phyloP scores from a whole-genome alignment of 2,329 filamentous ascomycete species.

The Pestalotiopsis fici region DNA sequence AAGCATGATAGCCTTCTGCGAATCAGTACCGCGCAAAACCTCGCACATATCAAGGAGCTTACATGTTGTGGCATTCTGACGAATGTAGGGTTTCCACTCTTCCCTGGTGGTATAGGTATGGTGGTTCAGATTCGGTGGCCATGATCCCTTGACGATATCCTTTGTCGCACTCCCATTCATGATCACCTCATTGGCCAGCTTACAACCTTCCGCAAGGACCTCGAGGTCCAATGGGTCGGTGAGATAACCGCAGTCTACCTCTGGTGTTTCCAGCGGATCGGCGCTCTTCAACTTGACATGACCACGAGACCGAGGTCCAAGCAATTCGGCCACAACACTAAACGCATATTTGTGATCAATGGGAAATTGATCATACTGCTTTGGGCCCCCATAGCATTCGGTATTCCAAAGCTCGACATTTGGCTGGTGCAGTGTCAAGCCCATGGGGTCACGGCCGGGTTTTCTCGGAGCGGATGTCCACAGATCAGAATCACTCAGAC shows the following conservation, averaged over 20 bases:
- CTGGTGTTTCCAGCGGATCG: slow-evolving; percentile 51
- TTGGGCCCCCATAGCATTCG: slow-evolving; percentile 62
- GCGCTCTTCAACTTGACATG: slow-evolving; percentile 49
- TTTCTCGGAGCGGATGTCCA: slow-evolving; percentile 53
- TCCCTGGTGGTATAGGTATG: slow-evolving; percentile 54
- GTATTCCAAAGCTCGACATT: slow-evolving; percentile 65
- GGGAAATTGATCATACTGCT: slow-evolving; percentile 56
- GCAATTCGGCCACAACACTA: slow-evolving; percentile 58
- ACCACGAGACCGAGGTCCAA: slow-evolving; percentile 58
- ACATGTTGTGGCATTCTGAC: slow-evolving; percentile 62
- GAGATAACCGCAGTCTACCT: slow-evolving; percentile 61
- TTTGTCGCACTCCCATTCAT: slow-evolving; percentile 58
- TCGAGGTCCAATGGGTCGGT: slow-evolving; percentile 58
- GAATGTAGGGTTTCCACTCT: slow-evolving; percentile 59
- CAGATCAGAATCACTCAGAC: slow-evolving; percentile 52
- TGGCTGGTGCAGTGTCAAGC: slow-evolving; percentile 54
- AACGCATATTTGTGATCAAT: slow-evolving; percentile 56
- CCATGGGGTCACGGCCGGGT: slow-evolving; percentile 63
- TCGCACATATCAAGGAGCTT: slow-evolving; percentile 24
- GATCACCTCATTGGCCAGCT: slow-evolving; percentile 61
- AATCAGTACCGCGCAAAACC: not conserved
- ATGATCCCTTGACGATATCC: slow-evolving; percentile 60
- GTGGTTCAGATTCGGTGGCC: slow-evolving; percentile 54
- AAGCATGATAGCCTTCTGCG: slow-evolving; percentile 52
- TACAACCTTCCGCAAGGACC: slow-evolving; percentile 59